Conservation (phyloP, 2,329 filamentous ascomycete genomes). For the Fusarium nodosum region DNA sequence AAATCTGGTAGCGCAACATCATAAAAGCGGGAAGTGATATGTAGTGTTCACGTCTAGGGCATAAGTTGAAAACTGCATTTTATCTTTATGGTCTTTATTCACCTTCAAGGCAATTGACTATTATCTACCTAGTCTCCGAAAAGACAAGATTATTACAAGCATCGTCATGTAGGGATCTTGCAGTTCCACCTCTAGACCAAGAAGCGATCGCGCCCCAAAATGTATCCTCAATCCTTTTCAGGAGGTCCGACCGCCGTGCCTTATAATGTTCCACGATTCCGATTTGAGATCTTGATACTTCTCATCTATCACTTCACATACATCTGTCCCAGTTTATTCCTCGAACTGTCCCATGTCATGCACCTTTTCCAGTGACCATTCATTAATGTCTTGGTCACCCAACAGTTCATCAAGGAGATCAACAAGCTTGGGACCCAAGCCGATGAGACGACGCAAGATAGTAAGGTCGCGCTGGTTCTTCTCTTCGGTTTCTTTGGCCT, state of each 20-base stretch:
- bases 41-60: no score
- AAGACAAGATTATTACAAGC: not conserved
- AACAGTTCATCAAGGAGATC: not conserved
- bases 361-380: constrained; percentile 1
- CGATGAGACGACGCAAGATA: not conserved
- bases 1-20: no score
- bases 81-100: not conserved
- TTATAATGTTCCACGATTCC: not conserved
- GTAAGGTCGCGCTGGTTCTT: not conserved
- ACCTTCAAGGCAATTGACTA: not conserved
- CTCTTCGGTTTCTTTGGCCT: not conserved
- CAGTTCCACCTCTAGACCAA: not conserved
- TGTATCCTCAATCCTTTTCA: not conserved
- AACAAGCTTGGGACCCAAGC: not conserved
- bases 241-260: not conserved
- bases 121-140: not conserved
- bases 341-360: not conserved
- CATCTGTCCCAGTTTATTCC: not conserved
- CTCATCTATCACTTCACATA: not conserved
- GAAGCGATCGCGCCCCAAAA: not conserved
- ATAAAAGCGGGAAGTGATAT: no score
- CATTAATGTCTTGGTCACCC: not conserved
- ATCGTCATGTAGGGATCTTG: not conserved
- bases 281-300: not conserved
- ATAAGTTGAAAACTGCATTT: not conserved